Evolutionary conservation across 352 stramenopile genomes (phyloP), one percentile per base, ranked within the genome.

Genomic region (Pythium phragmiticola): DNA sequence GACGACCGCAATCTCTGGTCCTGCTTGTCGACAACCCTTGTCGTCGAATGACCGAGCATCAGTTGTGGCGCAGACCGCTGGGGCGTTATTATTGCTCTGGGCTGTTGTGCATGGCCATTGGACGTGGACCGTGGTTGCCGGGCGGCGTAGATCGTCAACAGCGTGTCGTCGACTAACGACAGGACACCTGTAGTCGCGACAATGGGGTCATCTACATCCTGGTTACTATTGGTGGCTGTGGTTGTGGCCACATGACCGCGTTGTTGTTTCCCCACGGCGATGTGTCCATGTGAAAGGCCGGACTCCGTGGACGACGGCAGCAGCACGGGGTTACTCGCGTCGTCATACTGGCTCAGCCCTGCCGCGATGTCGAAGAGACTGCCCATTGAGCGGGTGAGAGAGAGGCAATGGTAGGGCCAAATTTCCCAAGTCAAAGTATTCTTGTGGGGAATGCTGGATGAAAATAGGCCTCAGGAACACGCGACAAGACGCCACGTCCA

Each of bases 301-400:
- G 42, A 11, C 39, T 60, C 28, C 26, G 13, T 39, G 21, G 17
- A n/a, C 21, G 46, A 21, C 9, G 12, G 28, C 37, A 21, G 17
- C 37, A 47, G 50, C 54, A n/a, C 13, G 5, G 33, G 28, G 12
- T 69, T 28, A 21, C 26, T 0, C 37, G 34, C 19, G 12, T 36
- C 17, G 17, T 33, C 49, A 54, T 81, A 87, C 26, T 86, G 74
- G n/a, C 58, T 78, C 60, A 88, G 62, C 7, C 63, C 74, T 7
- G 75, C 77, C 30, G 79, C 77, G n/a, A 85, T 56, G 51, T 89
- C 80, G 45, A 89, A 89, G 23, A 89, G 68, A 73, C 77, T 89
- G 52, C 66, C 33, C 76, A 85, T 85, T 6, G 49, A 21, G 49
- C 7, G 13, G 30, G 1, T 7, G 39, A 16, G 39, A 17, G 13